phyloP scores from a whole-genome alignment of 345 rosid species.

The Rhodamnia rubescens region DNA sequence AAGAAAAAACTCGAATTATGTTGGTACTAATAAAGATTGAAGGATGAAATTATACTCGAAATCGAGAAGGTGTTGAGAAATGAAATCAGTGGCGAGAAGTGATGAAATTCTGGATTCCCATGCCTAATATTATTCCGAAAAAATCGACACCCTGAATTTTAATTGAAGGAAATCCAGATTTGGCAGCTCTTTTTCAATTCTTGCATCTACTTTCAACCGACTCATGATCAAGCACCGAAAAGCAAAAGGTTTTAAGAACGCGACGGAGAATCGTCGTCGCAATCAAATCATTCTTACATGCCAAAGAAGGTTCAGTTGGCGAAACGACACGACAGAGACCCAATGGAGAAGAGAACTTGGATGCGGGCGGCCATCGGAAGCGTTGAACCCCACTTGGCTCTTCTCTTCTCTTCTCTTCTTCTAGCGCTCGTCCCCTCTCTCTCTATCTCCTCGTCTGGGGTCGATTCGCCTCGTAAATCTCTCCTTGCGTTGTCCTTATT shows the following conservation, averaged over 20 bases:
- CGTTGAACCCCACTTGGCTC: background rate
- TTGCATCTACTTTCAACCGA: background rate
- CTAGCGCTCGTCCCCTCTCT: background rate
- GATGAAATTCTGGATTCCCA: background rate
- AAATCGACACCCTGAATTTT: background rate
- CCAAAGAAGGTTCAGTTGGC: background rate
- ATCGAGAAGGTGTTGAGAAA: background rate
- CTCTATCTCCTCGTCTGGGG: background rate
- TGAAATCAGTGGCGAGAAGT: background rate
- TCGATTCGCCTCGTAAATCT: conserved; percentile 11
- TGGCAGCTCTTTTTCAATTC: background rate
- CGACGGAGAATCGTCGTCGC: background rate
- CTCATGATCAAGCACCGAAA: background rate
- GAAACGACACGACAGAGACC: background rate
- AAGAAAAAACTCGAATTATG: background rate
- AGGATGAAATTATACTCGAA: background rate
- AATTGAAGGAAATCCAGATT: background rate
- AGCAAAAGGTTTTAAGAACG: background rate
- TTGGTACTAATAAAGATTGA: fast-evolving
- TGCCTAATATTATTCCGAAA: background rate
- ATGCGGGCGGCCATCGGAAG: background rate
- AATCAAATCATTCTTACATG: background rate
- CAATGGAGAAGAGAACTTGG: background rate
- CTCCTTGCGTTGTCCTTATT: background rate
- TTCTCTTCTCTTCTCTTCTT: background rate